Percentiles rank a stretch among this genome's conserved stretches.
Evolutionary conservation across 345 rosid genomes (phyloP).

Genomic region (Eutrema japonicum): DNA sequence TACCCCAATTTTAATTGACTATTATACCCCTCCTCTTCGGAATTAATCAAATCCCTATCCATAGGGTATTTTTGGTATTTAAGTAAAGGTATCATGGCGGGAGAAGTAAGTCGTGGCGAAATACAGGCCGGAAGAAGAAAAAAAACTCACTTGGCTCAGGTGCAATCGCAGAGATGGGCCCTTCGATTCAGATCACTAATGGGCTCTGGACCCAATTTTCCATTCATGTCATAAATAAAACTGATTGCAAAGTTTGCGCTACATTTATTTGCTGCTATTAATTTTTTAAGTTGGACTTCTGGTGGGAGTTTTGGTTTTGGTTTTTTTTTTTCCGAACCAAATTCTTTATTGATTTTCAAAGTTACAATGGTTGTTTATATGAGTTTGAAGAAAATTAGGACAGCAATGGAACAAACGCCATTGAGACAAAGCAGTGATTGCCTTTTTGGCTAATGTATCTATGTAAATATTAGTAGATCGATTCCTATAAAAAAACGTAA

Average conservation of each 20-base stretch:
- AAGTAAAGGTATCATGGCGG: constrained; percentile 29
- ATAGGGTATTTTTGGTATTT: constrained; percentile 15
- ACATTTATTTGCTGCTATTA: neutral
- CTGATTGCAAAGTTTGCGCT: neutral
- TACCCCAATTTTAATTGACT: neutral
- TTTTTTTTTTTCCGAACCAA: no score
- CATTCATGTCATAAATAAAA: constrained; percentile 4
- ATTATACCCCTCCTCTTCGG: constrained; percentile 9
- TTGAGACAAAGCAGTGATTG: no score
- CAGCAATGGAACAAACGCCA: no score
- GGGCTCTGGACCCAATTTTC: constrained; percentile 20
- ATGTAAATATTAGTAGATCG: no score
- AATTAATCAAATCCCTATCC: neutral
- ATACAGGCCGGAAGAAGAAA: constrained; percentile 3
- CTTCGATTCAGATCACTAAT: neutral
- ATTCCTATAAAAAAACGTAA: no score
- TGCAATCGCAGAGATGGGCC: neutral
- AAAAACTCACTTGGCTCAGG: constrained; percentile 11
- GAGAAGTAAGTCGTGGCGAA: constrained; percentile 39
- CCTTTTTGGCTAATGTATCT: no score
- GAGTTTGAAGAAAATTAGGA: no score
- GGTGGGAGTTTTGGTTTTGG: neutral
- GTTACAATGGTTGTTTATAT: no score
- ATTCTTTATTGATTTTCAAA: no score
- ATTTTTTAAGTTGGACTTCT: neutral